Base-by-base conservation (phyloP, 2,329 filamentous ascomycete species). In the Apiospora koreana region DNA sequence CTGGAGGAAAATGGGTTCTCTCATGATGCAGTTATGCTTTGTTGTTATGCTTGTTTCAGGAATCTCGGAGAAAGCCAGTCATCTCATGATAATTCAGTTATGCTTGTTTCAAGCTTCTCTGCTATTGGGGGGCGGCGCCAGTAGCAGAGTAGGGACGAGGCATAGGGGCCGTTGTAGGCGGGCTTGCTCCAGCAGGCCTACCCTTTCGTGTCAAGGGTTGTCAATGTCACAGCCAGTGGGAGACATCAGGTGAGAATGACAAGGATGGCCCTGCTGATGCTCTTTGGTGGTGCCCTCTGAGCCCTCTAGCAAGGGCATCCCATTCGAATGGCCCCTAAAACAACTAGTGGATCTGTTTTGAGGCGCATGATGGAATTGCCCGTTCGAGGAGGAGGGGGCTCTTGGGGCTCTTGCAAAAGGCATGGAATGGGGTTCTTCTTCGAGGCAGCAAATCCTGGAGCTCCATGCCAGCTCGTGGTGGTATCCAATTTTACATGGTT, bases 331-430 rank as follows among this genome's bases (percentile, higher is more conserved):
- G 54, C 54, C 28, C n/a, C 54, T 62, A 62, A 62, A 62, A 62
- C 54, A 62, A 62, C 54, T 62, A 62, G 54, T 62, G 54, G 54
- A 38, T 62, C 54, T 62, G 54, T 38, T 62, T 62, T 62, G 54
- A 38, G 31, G 54, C 54, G 54, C 54, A 62, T 62, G 3, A 62
- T 62, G 54, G 18, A 62, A 62, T 28, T 35, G 31, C 8, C 54
- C 54, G 54, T 12, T 18, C 54, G 4, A 38, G 35, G 50, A 28
- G 50, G 50, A 25, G 48, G 50, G 50, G 50, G 21, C 12, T 28
- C 14, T 54, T 18, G 25, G 10, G 35, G 35, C 8, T 8, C 35
- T 35, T 8, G 21, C 5, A 8, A 46, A 23, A n/a, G 45, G n/a
- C 23, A 31, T 18, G 54, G 28, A 28, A 62, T 38, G 54, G 50